These are phyloP conservation scores for Rugosomyces carneus DNA, from an alignment of 1,284 basidiomycete species.

Conservation along the genomic window DNA sequence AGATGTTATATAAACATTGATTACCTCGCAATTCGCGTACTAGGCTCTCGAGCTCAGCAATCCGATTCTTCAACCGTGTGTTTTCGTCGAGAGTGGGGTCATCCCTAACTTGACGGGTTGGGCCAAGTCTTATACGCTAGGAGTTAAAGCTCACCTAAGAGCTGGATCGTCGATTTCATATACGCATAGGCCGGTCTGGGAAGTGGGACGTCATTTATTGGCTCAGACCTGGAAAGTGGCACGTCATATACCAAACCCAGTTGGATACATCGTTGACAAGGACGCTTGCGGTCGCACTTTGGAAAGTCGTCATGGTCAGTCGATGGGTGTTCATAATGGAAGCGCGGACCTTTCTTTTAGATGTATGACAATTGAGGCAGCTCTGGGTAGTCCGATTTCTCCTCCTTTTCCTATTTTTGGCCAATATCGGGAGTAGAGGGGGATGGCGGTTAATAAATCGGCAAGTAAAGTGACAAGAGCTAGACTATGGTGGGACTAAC, in stretches of 20 bases:
- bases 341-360: constrained; percentile 75
- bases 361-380: constrained; percentile 89
- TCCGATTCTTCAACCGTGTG: constrained; percentile 75
- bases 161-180: constrained; percentile 89
- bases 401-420: constrained; percentile 57
- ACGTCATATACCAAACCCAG: constrained; percentile 53
- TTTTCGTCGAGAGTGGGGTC: constrained; percentile 80
- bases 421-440: constrained; percentile 34
- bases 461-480: constrained; percentile 27
- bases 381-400: constrained; percentile 84
- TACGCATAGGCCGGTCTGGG: constrained; percentile 82
- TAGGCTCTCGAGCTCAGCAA: constrained; percentile 85
- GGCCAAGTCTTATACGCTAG: background rate
- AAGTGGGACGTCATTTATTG: constrained; percentile 11
- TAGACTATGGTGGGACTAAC: constrained; percentile 24
- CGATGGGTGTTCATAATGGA: background rate
- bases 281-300: constrained; percentile 76
- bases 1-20: constrained; percentile 16
- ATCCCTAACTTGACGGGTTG: constrained; percentile 43
- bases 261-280: constrained; percentile 85
- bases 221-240: constrained; percentile 13
- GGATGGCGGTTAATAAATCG: constrained; percentile 40
- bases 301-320: constrained; percentile 14
- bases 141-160: constrained; percentile 50
- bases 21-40: constrained; percentile 76